Conservation (phyloP, 495 filamentous ascomycete species). For the Aspergillus funiculosus region DNA sequence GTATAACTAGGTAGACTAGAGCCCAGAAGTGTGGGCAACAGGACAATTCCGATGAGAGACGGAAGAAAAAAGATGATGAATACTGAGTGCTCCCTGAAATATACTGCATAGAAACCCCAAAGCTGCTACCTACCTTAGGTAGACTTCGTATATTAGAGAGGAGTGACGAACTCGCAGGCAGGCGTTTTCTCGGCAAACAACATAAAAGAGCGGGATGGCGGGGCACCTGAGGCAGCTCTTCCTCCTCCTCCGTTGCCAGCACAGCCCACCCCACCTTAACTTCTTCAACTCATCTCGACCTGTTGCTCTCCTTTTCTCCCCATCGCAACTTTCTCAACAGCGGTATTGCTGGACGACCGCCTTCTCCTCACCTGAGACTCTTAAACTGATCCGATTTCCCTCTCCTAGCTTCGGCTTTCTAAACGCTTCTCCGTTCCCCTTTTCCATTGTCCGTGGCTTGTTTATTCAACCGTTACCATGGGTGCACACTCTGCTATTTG, state of each 20-base stretch:
- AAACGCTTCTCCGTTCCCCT: constrained; percentile 16
- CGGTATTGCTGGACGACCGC: constrained; percentile 10
- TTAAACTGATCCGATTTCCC: not conserved
- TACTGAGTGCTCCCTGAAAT: too few relatives aligned
- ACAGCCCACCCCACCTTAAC: constrained; percentile 21
- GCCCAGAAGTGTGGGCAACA: too few relatives aligned
- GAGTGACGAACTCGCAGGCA: too few relatives aligned
- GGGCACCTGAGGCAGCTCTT: constrained; percentile 19
- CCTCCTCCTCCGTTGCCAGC: constrained; percentile 29
- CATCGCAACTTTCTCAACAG: constrained; percentile 4
- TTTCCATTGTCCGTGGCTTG: constrained; percentile 14
- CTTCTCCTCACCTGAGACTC: constrained; percentile 6
- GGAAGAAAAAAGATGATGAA: too few relatives aligned
- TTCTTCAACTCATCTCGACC: constrained; percentile 21
- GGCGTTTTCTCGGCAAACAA: too few relatives aligned
- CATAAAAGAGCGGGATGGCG: constrained; percentile 19
- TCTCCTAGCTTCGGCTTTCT: constrained; percentile 28
- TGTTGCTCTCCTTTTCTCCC: constrained; percentile 9
- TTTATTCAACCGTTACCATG: constrained; percentile 30
- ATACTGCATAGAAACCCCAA: too few relatives aligned
- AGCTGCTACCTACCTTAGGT: not conserved
- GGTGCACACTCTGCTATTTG: constrained; percentile 43
- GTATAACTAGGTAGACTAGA: too few relatives aligned
- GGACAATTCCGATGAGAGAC: too few relatives aligned
- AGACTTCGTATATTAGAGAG: too few relatives aligned